These are phyloP conservation scores for Venturia asperata DNA, from an alignment of 2,329 filamentous ascomycete genomes.

Conservation along the genomic window DNA sequence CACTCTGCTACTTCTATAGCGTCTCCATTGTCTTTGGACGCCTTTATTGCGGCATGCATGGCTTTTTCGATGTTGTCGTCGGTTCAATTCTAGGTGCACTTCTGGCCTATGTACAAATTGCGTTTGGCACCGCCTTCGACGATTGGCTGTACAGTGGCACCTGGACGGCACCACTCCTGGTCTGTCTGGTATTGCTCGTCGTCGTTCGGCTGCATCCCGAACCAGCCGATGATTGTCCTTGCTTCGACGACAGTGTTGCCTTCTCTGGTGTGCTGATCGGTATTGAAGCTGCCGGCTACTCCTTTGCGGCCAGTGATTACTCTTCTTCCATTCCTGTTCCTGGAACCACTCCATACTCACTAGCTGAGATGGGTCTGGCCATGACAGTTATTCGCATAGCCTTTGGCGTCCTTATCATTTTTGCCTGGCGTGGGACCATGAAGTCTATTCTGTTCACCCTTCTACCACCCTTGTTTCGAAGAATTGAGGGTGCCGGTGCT, in stretches of 20 bases:
- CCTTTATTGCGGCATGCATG: slow-evolving; percentile 98
- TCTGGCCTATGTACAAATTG: slow-evolving; percentile 50
- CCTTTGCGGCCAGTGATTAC: slow-evolving; percentile 56
- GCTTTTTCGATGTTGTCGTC: slow-evolving; percentile 81
- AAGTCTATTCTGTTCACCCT: slow-evolving; percentile 73
- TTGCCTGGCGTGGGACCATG: slow-evolving; percentile 82
- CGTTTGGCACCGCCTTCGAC: slow-evolving; percentile 56
- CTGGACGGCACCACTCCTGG: slow-evolving; percentile 56
- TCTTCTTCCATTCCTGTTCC: slow-evolving; percentile 48
- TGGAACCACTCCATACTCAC: slow-evolving; percentile 57
- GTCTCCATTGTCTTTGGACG: slow-evolving; percentile 83
- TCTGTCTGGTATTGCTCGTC: slow-evolving; percentile 60
- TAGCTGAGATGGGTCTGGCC: slow-evolving; percentile 53
- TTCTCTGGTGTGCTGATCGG: slow-evolving; percentile 90
- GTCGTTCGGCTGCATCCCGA: slow-evolving; percentile 89
- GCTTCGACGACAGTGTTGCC: slow-evolving; percentile 91
- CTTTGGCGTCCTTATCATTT: slow-evolving; percentile 74
- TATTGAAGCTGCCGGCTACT: slow-evolving; percentile 75
- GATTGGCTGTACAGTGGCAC: slow-evolving; percentile 52
- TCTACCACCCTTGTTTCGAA: slow-evolving; percentile 79
- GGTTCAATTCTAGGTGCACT: slow-evolving; percentile 70
- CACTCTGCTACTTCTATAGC: slow-evolving; percentile 74
- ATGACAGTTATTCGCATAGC: slow-evolving; percentile 61
- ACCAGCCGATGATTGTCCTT: slow-evolving; percentile 92
- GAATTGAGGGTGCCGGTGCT: slow-evolving; percentile 72